Conservation (phyloP, 352 stramenopile genomes). For the Sclerospora graminicola region DNA sequence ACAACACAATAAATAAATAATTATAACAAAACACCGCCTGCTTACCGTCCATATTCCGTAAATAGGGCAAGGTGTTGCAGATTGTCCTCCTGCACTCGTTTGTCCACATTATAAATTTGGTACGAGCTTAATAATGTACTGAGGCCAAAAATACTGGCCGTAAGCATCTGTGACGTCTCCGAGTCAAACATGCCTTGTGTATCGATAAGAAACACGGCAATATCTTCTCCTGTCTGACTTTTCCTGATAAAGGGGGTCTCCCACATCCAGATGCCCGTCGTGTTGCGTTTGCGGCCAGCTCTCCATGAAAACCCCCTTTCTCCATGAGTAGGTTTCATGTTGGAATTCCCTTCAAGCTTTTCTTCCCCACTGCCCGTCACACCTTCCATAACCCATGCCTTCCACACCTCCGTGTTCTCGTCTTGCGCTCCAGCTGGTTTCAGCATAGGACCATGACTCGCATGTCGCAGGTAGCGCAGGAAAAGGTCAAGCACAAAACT, state of each 20-base stretch:
- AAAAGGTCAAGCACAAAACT: constrained; percentile 98
- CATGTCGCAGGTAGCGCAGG: constrained; percentile 90
- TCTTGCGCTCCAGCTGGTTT: constrained; percentile 42
- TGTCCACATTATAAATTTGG: constrained; percentile 99
- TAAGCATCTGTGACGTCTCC: constrained; percentile 97
- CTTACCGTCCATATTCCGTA: constrained; percentile 94
- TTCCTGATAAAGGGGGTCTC: constrained; percentile 94
- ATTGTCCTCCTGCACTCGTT: constrained; percentile 98
- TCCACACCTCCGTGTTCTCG: constrained; percentile 38
- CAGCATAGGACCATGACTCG: constrained; percentile 39
- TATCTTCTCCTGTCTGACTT: constrained; percentile 67
- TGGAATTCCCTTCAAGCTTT: constrained; percentile 79
- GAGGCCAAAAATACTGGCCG: constrained; percentile 97
- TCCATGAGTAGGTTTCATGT: constrained; percentile 62
- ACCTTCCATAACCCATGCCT: constrained; percentile 53
- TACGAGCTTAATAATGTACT: constrained; percentile 93
- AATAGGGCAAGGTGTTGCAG: constrained; percentile 99
- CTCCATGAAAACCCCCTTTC: constrained; percentile 94
- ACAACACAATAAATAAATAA: too few species aligned
- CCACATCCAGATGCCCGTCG: constrained; percentile 99
- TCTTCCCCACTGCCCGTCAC: constrained; percentile 37
- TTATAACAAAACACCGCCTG: constrained; percentile 16
- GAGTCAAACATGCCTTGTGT: constrained; percentile 99
- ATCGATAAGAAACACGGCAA: constrained; percentile 97
- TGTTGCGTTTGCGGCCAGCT: constrained; percentile 94